Evolutionary conservation across 208 protist species (phyloP), one percentile per base, ranked within the genome.

Genomic region (Herpetomonas muscarum): DNA sequence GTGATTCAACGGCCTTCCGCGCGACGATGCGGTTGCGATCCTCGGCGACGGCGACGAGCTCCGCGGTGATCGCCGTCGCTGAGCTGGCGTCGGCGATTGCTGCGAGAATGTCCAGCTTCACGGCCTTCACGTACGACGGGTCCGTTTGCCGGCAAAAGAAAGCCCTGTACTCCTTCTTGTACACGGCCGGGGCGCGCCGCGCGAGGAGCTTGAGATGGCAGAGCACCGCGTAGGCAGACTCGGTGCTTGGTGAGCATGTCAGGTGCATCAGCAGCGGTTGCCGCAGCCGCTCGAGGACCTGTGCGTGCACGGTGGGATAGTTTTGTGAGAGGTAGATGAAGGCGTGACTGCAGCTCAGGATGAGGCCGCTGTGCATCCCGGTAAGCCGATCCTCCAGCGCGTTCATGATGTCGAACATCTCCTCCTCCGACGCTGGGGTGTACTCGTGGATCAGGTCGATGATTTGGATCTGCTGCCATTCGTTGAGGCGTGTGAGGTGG

Each of bases 351-450:
- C 80, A 74, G 46, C 76, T 75, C 12, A 98, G 61, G 2, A 98
- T 73, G 9, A 98, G 64, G 42, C 87, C 79, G 50, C 70, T 83
- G 79, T 98, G 97, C 50, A 75, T 69, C 44, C 87, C 81, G 55
- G 84, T 61, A 2, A 98, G 79, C 2, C 72, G 68, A 31, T 96
- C 90, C 50, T 97, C 92, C 12, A 98, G 79, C 37, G 97, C 61
- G 64, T 98, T 98, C 90, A 94, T 92, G 28, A 94, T 87, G 37
- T 90, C 78, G 63, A 86, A 94, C 74, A 96, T 88, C 64, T 96
- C 92, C 17, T 90, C 83, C 67, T 94, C 89, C 17, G 28, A 67
- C 6, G 36, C 32, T 10, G 88, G 86, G 2, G 58, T 75, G 67
- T 94, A 92, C 25, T 78, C 48, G 28, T 68, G 61, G n/a, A 67